Percentiles rank a stretch among this genome's conserved stretches.
Evolutionary conservation across 257 asterid species (phyloP).

Genomic region (Asclepias syriaca): DNA sequence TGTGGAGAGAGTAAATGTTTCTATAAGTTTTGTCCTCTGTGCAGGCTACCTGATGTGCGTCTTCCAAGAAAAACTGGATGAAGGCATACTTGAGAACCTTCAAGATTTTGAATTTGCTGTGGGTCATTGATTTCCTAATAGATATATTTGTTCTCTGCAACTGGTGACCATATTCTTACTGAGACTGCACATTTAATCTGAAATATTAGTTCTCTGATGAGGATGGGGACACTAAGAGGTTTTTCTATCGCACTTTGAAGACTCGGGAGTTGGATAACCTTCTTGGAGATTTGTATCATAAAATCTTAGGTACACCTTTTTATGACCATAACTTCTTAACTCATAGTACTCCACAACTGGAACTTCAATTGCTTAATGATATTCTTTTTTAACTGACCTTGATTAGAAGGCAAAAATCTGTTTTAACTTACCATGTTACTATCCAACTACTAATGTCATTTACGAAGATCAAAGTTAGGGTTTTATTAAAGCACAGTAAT

Average conservation of each 20-base stretch:
- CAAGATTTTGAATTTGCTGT: slow-evolving; percentile 91
- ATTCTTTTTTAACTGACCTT: background rate
- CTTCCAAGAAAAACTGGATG: slow-evolving; percentile 71
- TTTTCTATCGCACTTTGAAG: slow-evolving; percentile 81
- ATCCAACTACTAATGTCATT: background rate
- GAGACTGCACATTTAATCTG: slow-evolving; percentile 24
- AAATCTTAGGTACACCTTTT: slow-evolving; percentile 65
- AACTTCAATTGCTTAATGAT: slow-evolving; percentile 11
- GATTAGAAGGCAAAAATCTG: background rate
- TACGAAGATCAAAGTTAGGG: background rate
- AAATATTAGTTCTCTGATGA: slow-evolving; percentile 70
- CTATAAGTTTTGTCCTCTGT: slow-evolving; percentile 15
- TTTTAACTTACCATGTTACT: slow-evolving; percentile 3
- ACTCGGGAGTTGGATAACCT: slow-evolving; percentile 85
- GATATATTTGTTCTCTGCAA: slow-evolving; percentile 4
- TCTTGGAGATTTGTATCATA: slow-evolving; percentile 93
- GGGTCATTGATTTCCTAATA: slow-evolving; percentile 30
- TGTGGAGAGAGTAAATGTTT: background rate
- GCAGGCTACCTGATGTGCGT: slow-evolving; percentile 97
- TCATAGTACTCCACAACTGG: slow-evolving; percentile 16
- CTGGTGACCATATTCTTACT: slow-evolving; percentile 18
- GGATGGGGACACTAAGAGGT: slow-evolving; percentile 72
- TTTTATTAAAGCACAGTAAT: background rate
- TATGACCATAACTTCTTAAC: slow-evolving; percentile 12
- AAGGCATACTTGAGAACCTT: slow-evolving; percentile 54